These are phyloP conservation scores for Aspergillus sp. DNA, from an alignment of 2,329 filamentous ascomycete species.

Conservation along the genomic window DNA sequence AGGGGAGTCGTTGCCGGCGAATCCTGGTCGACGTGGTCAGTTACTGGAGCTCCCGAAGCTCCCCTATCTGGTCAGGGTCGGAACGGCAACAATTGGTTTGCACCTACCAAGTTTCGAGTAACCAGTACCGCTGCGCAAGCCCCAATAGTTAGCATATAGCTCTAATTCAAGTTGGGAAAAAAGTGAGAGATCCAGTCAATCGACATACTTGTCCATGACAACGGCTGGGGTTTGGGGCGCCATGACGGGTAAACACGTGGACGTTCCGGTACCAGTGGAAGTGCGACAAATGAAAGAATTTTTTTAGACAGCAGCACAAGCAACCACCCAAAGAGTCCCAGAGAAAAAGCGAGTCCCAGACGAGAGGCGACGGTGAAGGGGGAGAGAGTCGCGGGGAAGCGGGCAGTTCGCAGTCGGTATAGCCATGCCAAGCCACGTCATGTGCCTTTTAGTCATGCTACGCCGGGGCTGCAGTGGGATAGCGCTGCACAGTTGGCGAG, in stretches of 20 bases:
- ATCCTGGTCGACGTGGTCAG: slow-evolving; percentile 54
- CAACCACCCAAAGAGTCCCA: too few relatives aligned
- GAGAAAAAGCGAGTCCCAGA: too few relatives aligned
- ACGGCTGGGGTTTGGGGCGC: slow-evolving; percentile 98
- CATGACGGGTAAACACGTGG: slow-evolving; percentile 48
- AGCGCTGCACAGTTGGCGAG: too few relatives aligned
- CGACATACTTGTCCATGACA: slow-evolving; percentile 99
- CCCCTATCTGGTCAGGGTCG: not conserved
- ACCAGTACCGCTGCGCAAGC: slow-evolving; percentile 73
- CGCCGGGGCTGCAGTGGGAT: not conserved
- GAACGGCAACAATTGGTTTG: slow-evolving; percentile 3
- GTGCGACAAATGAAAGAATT: not conserved
- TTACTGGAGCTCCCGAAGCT: slow-evolving; percentile 11
- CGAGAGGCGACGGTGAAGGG: slow-evolving; percentile 1
- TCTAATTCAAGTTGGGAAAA: slow-evolving; percentile 1
- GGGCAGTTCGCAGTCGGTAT: slow-evolving; percentile 3
- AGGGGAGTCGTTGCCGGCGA: slow-evolving; percentile 97
- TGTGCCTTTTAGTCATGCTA: slow-evolving; percentile 2
- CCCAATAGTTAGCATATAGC: too few relatives aligned
- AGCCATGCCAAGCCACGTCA: slow-evolving; percentile 9
- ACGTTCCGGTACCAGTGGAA: not conserved
- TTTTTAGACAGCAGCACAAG: too few relatives aligned
- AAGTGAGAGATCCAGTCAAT: slow-evolving; percentile 11
- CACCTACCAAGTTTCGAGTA: slow-evolving; percentile 93
- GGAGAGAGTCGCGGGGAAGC: slow-evolving; percentile 4